Evolutionary conservation across 192 early-diverging fungal genomes (phyloP).

Genomic region (Endogone sp.): DNA sequence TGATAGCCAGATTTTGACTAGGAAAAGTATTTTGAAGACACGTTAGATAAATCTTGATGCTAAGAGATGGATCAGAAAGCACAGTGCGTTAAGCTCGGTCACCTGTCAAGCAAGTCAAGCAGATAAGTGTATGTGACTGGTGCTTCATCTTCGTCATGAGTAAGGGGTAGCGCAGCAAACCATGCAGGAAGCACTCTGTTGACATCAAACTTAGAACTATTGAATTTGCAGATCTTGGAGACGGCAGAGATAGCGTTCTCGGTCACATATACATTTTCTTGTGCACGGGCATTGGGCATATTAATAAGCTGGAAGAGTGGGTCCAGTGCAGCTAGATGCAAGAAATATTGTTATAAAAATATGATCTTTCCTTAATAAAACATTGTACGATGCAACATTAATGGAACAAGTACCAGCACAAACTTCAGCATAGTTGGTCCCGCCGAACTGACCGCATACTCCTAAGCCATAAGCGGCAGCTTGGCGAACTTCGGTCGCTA

Average conservation of each 20-base stretch:
- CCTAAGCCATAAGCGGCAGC: conserved; percentile 93
- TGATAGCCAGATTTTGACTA: conserved; percentile 58
- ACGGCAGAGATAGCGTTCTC: conserved; percentile 94
- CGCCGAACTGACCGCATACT: conserved; percentile 87
- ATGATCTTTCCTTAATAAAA: too few relatives aligned
- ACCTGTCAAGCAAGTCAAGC: conserved; percentile 58
- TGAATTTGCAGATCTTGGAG: conserved; percentile 81
- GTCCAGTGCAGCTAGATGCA: conserved; percentile 55
- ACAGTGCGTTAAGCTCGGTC: background rate
- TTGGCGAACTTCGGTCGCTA: conserved; percentile 76
- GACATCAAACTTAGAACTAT: conserved; percentile 55
- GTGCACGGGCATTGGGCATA: conserved; percentile 54
- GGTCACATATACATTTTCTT: conserved; percentile 80
- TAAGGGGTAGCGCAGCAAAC: conserved; percentile 78
- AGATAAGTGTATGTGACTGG: conserved; percentile 73
- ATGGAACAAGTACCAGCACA: conserved; percentile 32
- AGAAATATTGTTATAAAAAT: too few relatives aligned
- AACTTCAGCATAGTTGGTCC: conserved; percentile 72
- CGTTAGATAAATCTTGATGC: conserved; percentile 1
- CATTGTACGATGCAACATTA: background rate
- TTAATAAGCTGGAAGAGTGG: conserved; percentile 72
- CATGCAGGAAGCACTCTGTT: conserved; percentile 64
- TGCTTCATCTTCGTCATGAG: conserved; percentile 88
- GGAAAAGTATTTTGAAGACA: too few relatives aligned
- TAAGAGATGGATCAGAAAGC: too few relatives aligned